Evolutionary conservation across 495 filamentous ascomycete species (phyloP).

Genomic region (Neurospora sp.): DNA sequence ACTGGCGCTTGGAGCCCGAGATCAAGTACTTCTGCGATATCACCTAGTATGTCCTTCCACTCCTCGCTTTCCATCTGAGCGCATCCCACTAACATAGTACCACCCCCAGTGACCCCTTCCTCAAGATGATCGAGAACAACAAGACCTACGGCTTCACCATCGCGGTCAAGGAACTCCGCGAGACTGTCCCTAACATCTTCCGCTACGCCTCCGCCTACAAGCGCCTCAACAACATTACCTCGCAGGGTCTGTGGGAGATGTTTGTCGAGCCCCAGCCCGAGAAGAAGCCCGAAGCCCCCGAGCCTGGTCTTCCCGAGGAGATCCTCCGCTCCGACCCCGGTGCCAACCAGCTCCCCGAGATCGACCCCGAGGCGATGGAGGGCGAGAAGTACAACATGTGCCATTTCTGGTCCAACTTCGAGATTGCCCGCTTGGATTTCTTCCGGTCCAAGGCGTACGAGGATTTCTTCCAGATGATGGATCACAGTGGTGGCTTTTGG

Average conservation of each 20-base stretch:
- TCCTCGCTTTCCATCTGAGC: neutral
- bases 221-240: slow-evolving; percentile 80
- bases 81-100: slow-evolving; percentile 5
- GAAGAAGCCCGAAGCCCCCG: slow-evolving; percentile 43
- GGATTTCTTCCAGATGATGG: slow-evolving; percentile 99
- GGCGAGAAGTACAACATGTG: slow-evolving; percentile 99
- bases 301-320: slow-evolving; percentile 72
- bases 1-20: slow-evolving; percentile 98
- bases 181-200: slow-evolving; percentile 98
- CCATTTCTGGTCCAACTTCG: slow-evolving; percentile 99
- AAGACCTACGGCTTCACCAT: slow-evolving; percentile 99
- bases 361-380: slow-evolving; percentile 92
- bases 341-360: slow-evolving; percentile 59
- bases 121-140: slow-evolving; percentile 81
- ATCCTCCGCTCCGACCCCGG: slow-evolving; percentile 69
- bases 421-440: slow-evolving; percentile 90
- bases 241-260: slow-evolving; percentile 97
- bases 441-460: slow-evolving; percentile 95
- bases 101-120: slow-evolving; percentile 73
- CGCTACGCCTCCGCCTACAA: slow-evolving; percentile 99
- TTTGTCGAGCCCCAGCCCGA: slow-evolving; percentile 71
- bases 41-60: slow-evolving; percentile 68
- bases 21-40: slow-evolving; percentile 99
- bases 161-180: slow-evolving; percentile 94
- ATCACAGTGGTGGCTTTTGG: slow-evolving; percentile 96